Percentiles rank a stretch among this genome's conserved stretches.
Evolutionary conservation across 2,329 filamentous ascomycete species (phyloP).

Genomic region (Phialocephala subalpina): DNA sequence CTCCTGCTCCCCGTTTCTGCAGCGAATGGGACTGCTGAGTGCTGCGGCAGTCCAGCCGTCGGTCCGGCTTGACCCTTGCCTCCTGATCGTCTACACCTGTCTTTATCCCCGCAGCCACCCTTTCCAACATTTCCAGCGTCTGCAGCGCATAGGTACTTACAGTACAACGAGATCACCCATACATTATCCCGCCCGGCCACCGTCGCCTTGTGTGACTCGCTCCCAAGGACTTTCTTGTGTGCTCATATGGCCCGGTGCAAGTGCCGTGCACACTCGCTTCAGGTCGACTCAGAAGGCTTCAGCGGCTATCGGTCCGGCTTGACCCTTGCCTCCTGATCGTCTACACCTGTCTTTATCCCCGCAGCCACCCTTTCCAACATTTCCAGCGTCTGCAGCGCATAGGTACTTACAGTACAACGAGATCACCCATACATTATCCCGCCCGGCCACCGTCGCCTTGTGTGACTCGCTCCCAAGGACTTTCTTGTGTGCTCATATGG

Average conservation of each 20-base stretch:
- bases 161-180: constrained; percentile 12
- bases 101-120: constrained; percentile 9
- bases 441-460: not conserved
- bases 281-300: constrained; percentile 1
- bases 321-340: constrained; percentile 10
- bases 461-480: not conserved
- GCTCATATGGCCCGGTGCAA: not conserved
- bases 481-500: not conserved
- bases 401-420: constrained; percentile 2
- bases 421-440: constrained; percentile 8
- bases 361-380: constrained; percentile 2
- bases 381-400: constrained; percentile 15
- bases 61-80: constrained; percentile 13
- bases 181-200: not conserved
- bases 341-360: constrained; percentile 3
- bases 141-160: constrained; percentile 12
- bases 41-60: constrained; percentile 11
- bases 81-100: constrained; percentile 9
- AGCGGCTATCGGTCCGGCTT: constrained; percentile 18
- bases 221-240: not conserved
- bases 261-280: constrained; percentile 7
- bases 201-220: not conserved
- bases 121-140: constrained; percentile 2
- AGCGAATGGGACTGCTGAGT: not conserved
- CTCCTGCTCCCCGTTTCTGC: not conserved